Conservation (phyloP, 805 yeast genomes). For the Candida michaelii region DNA sequence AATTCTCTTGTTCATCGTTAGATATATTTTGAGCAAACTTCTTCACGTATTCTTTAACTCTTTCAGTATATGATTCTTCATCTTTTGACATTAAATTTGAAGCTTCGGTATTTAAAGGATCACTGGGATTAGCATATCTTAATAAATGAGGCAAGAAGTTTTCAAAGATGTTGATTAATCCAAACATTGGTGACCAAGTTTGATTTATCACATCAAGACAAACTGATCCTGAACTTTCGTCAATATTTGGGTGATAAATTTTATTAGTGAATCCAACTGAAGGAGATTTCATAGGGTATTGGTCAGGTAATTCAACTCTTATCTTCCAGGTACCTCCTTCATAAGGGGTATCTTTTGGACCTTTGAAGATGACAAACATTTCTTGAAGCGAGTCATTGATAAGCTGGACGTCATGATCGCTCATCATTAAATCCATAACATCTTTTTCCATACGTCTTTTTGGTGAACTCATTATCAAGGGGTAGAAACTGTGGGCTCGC, state of each 20-base stretch:
- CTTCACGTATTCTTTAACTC: slow-evolving; percentile 71
- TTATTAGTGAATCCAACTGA: slow-evolving; percentile 91
- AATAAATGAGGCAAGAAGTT: slow-evolving; percentile 89
- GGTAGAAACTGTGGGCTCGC: neutral
- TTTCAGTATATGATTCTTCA: slow-evolving; percentile 60
- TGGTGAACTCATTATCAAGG: slow-evolving; percentile 49
- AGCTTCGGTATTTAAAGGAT: slow-evolving; percentile 91
- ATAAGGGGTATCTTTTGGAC: slow-evolving; percentile 82
- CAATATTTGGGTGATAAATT: slow-evolving; percentile 94
- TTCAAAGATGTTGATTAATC: slow-evolving; percentile 85
- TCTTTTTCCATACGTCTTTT: slow-evolving; percentile 88
- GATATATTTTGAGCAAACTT: slow-evolving; percentile 50
- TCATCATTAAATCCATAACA: slow-evolving; percentile 95
- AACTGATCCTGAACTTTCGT: slow-evolving; percentile 85
- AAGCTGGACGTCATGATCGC: slow-evolving; percentile 84
- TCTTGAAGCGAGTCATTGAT: slow-evolving; percentile 79
- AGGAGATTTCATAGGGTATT: slow-evolving; percentile 93
- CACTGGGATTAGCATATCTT: slow-evolving; percentile 90
- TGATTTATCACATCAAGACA: slow-evolving; percentile 96
- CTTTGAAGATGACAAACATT: slow-evolving; percentile 78
- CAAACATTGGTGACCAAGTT: slow-evolving; percentile 98
- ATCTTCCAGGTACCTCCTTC: slow-evolving; percentile 88
- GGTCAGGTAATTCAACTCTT: slow-evolving; percentile 91
- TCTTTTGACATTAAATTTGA: slow-evolving; percentile 74
- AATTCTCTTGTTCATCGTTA: slow-evolving; percentile 42